Conservation (phyloP, 108 stramenopile genomes). For the Cyclotella distinguenda region DNA sequence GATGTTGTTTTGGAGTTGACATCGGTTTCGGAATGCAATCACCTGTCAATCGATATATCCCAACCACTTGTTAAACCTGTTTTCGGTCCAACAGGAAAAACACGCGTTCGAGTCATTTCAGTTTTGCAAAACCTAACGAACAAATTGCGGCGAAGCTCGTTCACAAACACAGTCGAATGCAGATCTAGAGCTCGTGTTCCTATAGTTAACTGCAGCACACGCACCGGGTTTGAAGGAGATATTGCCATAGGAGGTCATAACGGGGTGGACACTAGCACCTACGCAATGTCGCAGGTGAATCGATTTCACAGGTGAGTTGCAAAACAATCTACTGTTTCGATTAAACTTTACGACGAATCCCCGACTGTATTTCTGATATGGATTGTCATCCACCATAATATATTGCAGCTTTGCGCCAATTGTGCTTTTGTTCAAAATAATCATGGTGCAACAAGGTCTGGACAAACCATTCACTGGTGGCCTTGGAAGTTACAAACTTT, state of each 20-base stretch:
- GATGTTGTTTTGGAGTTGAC: constrained; percentile 26
- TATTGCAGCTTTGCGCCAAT: constrained; percentile 65
- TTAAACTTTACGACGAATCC: too few species aligned
- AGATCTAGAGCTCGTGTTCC: constrained; percentile 65
- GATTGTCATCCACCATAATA: too few species aligned
- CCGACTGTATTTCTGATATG: too few species aligned
- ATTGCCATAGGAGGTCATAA: constrained; percentile 82
- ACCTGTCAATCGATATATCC: constrained; percentile 13
- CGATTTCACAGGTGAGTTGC: constrained; percentile 64
- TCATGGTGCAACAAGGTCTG: constrained; percentile 74
- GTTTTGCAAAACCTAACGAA: constrained; percentile 46
- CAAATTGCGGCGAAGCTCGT: constrained; percentile 35
- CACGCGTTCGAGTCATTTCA: constrained; percentile 45
- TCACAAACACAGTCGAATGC: constrained; percentile 51
- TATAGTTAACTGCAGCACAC: constrained; percentile 71
- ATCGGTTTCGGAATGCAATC: constrained; percentile 11
- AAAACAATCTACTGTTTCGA: neutral
- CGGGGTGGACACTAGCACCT: constrained; percentile 74
- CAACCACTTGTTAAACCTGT: constrained; percentile 22
- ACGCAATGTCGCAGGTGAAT: constrained; percentile 54
- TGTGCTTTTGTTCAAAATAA: constrained; percentile 69
- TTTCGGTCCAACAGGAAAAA: constrained; percentile 55
- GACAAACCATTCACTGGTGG: constrained; percentile 95
- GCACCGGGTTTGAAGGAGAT: constrained; percentile 76
- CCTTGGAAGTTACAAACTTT: constrained; percentile 87